A percentile compares a stretch with the other conserved stretches of the same genome.
Conservation (phyloP, 106 monocot genomes). For the Phalaenopsis equestris region DNA sequence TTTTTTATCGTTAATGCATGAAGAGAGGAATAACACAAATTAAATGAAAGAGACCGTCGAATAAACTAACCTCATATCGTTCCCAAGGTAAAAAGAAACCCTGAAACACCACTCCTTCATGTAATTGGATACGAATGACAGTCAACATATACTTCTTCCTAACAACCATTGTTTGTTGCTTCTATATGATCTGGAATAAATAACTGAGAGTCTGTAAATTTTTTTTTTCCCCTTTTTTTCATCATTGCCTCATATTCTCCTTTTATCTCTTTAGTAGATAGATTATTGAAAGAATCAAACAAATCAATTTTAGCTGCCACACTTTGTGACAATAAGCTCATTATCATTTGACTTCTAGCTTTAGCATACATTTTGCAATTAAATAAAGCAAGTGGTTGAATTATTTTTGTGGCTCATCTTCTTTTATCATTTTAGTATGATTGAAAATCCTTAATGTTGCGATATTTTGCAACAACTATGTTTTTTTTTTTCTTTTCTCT, state of each 20-base stretch:
- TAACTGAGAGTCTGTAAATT: slow-evolving; percentile 76
- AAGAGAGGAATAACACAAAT: neutral
- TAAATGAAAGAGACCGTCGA: too few relatives aligned
- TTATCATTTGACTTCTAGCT: too few relatives aligned
- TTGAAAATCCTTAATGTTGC: too few relatives aligned
- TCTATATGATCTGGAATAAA: slow-evolving; percentile 77
- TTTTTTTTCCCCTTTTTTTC: neutral
- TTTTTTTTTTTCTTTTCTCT: too few relatives aligned
- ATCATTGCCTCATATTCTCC: slow-evolving; percentile 52
- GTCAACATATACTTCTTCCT: slow-evolving; percentile 50
- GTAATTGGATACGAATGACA: slow-evolving; percentile 79
- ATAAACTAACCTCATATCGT: slow-evolving; percentile 62
- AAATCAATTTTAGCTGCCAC: slow-evolving; percentile 59
- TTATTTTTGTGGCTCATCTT: too few relatives aligned
- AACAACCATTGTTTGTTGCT: slow-evolving; percentile 63
- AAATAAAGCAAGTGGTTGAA: too few relatives aligned
- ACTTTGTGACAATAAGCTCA: slow-evolving; percentile 28
- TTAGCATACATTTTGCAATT: too few relatives aligned
- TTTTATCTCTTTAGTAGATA: slow-evolving; percentile 59
- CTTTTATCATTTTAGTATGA: too few relatives aligned
- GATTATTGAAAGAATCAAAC: slow-evolving; percentile 77
- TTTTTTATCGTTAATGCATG: neutral
- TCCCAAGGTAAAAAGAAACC: slow-evolving; percentile 74
- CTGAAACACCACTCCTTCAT: slow-evolving; percentile 87
- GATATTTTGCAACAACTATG: too few relatives aligned